Conservation (phyloP, 345 rosid genomes). For the Bruguiera gymnorhiza region DNA sequence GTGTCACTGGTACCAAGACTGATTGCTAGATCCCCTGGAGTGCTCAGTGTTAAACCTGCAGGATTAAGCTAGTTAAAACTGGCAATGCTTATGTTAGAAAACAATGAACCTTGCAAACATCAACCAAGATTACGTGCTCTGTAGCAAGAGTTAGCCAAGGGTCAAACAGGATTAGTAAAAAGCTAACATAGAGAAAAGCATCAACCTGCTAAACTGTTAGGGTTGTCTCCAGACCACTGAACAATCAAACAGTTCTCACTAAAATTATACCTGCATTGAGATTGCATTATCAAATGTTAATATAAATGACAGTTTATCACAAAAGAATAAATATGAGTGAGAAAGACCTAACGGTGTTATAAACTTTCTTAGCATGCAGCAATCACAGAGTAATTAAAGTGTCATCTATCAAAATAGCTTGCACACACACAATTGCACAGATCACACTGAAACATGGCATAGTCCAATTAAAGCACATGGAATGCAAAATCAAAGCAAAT, state of each 20-base stretch:
- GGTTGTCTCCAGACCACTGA: conserved; percentile 99
- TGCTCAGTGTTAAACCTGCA: conserved; percentile 79
- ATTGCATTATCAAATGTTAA: conserved; percentile 13
- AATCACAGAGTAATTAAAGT: too few species aligned
- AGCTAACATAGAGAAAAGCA: conserved; percentile 2
- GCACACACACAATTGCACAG: too few species aligned
- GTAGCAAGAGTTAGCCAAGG: background rate
- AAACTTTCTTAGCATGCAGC: too few species aligned
- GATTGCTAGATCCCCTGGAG: conserved; percentile 84
- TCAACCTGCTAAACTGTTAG: conserved; percentile 94
- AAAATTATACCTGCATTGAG: conserved; percentile 61
- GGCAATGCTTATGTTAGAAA: too few species aligned
- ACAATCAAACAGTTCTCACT: conserved; percentile 63
- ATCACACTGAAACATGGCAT: background rate
- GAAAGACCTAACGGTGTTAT: too few species aligned
- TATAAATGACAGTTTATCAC: background rate
- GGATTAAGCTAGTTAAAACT: conserved; percentile 3
- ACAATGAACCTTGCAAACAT: background rate
- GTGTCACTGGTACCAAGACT: conserved; percentile 96
- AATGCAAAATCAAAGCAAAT: conserved; percentile 1
- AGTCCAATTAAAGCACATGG: background rate
- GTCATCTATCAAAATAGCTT: too few species aligned
- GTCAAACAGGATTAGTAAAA: background rate
- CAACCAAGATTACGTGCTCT: background rate
- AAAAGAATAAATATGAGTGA: too few species aligned